Base-by-base conservation (phyloP, 805 yeast genomes). In the Isabelozyma heimii region DNA sequence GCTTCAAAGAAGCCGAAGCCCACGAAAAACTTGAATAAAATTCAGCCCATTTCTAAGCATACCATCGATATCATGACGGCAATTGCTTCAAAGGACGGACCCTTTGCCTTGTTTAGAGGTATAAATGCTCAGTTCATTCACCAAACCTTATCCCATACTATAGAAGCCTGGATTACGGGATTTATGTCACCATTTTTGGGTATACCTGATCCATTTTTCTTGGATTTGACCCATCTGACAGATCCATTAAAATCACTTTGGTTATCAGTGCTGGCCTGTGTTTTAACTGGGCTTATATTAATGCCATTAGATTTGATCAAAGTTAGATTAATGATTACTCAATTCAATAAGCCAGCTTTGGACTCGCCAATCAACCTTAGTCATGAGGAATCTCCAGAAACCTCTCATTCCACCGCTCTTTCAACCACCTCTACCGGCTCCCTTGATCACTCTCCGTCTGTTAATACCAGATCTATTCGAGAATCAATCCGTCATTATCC, bases 111-210 rank as follows among this genome's bases (percentile, higher is more conserved):
- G 8, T 83, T 89, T 74, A 77, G 89, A 59, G 89, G 91, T 9
- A 78, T 84, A 39, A 86, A 88, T 61, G 86, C 96, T 2, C 78
- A 96, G 0, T 92, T 91, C 59, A 75, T 94, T 15, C 79, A 87
- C 61, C 85, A 80, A 47, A 87, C 96, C 0, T 72, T 90, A 15
- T 81, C 85, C 2, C 81, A 83, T 44, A 87, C 96, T 0, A 70
- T 91, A 42, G 92, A 89, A 60, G 89, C 97, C 1, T 91, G 98
- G 97, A 75, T 91, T 43, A 87, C 95, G 0, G 97, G 97, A 3
- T 81, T 91, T 53, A 62, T 91, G 7, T 84, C 97, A 4, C 94
- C 97, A 2, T 70, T 89, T 42, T 65, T 88, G 46, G 85, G 87
- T 15, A 81, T 90, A 28, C 96, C 97, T 0, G 97, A 91, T 62